These are phyloP conservation scores for Botrytis hyacinthi DNA, from an alignment of 2,329 filamentous ascomycete genomes.

Conservation along the genomic window DNA sequence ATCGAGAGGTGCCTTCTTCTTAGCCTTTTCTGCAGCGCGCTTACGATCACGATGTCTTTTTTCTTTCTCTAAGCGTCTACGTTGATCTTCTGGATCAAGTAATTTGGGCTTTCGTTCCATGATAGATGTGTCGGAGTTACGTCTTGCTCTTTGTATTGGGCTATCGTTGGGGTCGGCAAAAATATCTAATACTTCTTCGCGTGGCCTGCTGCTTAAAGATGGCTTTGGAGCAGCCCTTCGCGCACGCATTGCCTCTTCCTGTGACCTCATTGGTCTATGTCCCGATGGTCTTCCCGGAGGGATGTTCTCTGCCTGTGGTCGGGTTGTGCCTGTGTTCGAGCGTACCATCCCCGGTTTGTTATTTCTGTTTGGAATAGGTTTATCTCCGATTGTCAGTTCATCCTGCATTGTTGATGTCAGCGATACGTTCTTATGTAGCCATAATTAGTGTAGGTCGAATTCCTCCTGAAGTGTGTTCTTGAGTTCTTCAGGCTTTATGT, in stretches of 20 bases:
- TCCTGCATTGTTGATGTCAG: conserved; percentile 51
- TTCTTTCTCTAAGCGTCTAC: conserved; percentile 57
- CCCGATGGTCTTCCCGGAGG: conserved; percentile 41
- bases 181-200: conserved; percentile 35
- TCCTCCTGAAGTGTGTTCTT: background rate
- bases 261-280: conserved; percentile 64
- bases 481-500: background rate
- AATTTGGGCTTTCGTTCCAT: conserved; percentile 52
- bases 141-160: conserved; percentile 54
- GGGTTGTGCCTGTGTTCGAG: conserved; percentile 47
- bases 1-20: conserved; percentile 57
- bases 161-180: conserved; percentile 40
- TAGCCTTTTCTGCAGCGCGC: conserved; percentile 43
- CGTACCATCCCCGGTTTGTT: conserved; percentile 32
- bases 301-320: conserved; percentile 47
- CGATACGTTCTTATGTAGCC: background rate
- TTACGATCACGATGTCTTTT: conserved; percentile 43
- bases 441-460: background rate
- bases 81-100: conserved; percentile 56
- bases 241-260: conserved; percentile 60
- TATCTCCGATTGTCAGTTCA: conserved; percentile 65
- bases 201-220: conserved; percentile 9
- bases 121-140: conserved; percentile 78
- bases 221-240: conserved; percentile 46
- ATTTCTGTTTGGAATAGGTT: conserved; percentile 43